Percentiles rank a stretch among this genome's conserved stretches.
Conservation (phyloP, 108 stramenopile genomes). For the Pseudonitzschia multiseries region DNA sequence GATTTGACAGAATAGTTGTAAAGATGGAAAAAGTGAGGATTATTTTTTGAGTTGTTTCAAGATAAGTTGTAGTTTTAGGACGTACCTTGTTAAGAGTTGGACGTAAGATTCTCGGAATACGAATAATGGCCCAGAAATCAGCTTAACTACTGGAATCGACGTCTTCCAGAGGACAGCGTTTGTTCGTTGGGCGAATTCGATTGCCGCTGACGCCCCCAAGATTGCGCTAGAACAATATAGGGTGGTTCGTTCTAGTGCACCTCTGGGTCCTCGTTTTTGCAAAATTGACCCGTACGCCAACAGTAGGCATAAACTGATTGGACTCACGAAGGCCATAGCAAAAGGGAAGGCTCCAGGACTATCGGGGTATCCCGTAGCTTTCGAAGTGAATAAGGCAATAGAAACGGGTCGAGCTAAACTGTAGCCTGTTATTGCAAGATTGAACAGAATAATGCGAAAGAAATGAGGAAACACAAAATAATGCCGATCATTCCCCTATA, state of each 20-base stretch:
- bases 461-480: background rate
- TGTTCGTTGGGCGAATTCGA: slow-evolving; percentile 27
- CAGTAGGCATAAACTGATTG: slow-evolving; percentile 54
- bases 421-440: slow-evolving; percentile 25
- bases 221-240: slow-evolving; percentile 45
- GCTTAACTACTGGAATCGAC: slow-evolving; percentile 49
- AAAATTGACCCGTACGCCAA: slow-evolving; percentile 55
- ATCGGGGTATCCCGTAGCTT: slow-evolving; percentile 53
- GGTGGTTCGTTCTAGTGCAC: slow-evolving; percentile 57
- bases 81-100: slow-evolving; percentile 58
- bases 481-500: background rate
- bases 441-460: background rate
- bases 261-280: slow-evolving; percentile 60
- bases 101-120: slow-evolving; percentile 83
- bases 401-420: slow-evolving; percentile 74
- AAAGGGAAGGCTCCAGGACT: slow-evolving; percentile 65
- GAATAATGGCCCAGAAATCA: slow-evolving; percentile 60
- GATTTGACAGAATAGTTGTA: background rate
- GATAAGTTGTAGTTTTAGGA: background rate
- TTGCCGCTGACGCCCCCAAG: slow-evolving; percentile 32
- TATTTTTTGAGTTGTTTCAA: background rate
- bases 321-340: slow-evolving; percentile 76
- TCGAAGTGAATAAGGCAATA: slow-evolving; percentile 76
- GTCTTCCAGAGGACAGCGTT: slow-evolving; percentile 27
- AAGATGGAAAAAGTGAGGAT: background rate